Percentiles rank a stretch among this genome's conserved stretches.
Evolutionary conservation across 805 yeast genomes (phyloP).

Genomic region (Saccharomycopsis fermentans): DNA sequence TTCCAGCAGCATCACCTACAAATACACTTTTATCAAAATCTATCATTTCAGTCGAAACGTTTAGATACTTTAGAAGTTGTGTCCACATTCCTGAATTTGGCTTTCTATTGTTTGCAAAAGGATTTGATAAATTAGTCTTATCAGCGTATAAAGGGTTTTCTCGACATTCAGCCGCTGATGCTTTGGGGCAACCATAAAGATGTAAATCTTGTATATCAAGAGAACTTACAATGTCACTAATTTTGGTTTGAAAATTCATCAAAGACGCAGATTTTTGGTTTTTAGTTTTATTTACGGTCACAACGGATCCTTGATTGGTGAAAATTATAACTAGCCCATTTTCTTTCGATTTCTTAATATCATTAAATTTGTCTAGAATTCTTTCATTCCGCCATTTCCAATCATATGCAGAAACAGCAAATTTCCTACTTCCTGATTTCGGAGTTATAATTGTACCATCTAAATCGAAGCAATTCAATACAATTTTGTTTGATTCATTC

Average conservation of each 20-base stretch:
- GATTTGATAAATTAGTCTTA: conserved; percentile 2
- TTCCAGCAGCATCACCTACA: conserved; percentile 98
- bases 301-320: conserved; percentile 75
- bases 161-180: conserved; percentile 29
- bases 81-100: conserved; percentile 77
- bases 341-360: conserved; percentile 18
- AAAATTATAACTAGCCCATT: conserved; percentile 51
- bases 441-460: conserved; percentile 72
- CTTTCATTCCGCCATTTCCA: conserved; percentile 58
- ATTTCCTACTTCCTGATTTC: conserved; percentile 44
- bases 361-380: conserved; percentile 20
- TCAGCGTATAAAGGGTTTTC: conserved; percentile 4
- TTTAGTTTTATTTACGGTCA: conserved; percentile 25
- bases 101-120: conserved; percentile 42
- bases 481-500: not conserved
- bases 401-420: conserved; percentile 51
- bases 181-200: conserved; percentile 52
- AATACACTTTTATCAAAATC: conserved; percentile 42
- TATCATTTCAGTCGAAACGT: conserved; percentile 21
- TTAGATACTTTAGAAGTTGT: conserved; percentile 34
- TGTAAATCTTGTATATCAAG: conserved; percentile 22
- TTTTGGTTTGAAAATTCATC: conserved; percentile 34
- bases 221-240: conserved; percentile 30
- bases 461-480: conserved; percentile 53
- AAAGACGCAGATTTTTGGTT: conserved; percentile 17